These are phyloP conservation scores for Candida anglica DNA, from an alignment of 805 yeast species.

Conservation along the genomic window DNA sequence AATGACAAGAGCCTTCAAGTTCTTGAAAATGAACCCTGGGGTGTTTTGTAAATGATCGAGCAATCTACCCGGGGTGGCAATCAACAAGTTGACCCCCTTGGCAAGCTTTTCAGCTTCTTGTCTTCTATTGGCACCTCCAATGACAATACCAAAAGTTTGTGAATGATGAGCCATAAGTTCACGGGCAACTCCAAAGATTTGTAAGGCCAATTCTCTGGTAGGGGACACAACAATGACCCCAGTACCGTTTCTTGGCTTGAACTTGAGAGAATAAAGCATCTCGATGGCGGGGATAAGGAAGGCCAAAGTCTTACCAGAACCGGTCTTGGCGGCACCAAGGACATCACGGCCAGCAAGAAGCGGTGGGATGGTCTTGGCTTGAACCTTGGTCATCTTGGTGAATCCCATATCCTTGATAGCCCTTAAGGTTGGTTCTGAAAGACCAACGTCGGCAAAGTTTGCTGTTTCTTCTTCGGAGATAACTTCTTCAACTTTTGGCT, in stretches of 20 bases:
- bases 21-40: conserved; percentile 87
- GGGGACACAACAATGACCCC: conserved; percentile 96
- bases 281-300: conserved; percentile 95
- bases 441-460: conserved; percentile 40
- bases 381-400: conserved; percentile 88
- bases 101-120: conserved; percentile 93
- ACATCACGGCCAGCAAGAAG: conserved; percentile 95
- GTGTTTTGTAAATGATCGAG: conserved; percentile 97
- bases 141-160: conserved; percentile 94
- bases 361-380: conserved; percentile 94
- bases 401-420: conserved; percentile 90
- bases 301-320: conserved; percentile 97
- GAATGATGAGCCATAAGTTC: conserved; percentile 87
- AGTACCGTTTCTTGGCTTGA: conserved; percentile 97
- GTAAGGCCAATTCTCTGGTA: conserved; percentile 95
- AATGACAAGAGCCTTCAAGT: conserved; percentile 87
- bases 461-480: conserved; percentile 25
- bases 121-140: conserved; percentile 97
- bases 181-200: conserved; percentile 95
- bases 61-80: conserved; percentile 97
- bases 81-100: conserved; percentile 89
- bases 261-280: conserved; percentile 80
- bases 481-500: conserved; percentile 21
- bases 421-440: conserved; percentile 77
- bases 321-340: conserved; percentile 99